Evolutionary conservation across 2,329 filamentous ascomycete genomes (phyloP).

Genomic region (Alternaria atra): DNA sequence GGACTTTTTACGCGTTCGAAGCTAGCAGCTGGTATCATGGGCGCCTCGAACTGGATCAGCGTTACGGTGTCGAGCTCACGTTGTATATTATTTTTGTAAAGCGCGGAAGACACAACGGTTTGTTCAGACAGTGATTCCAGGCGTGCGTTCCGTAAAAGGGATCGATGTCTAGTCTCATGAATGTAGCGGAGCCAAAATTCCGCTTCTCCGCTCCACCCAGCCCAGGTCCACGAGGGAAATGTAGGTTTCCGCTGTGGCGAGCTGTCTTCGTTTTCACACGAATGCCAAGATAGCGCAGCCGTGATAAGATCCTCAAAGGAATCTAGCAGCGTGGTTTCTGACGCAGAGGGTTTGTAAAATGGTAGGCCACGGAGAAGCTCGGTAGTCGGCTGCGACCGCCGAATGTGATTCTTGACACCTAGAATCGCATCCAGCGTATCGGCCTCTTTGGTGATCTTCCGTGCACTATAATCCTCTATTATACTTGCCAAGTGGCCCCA

Average conservation of each 20-base stretch:
- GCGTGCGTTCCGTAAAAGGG: not conserved
- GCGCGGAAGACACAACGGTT: not conserved
- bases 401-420: not conserved
- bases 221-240: not conserved
- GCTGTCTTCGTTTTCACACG: too few species aligned
- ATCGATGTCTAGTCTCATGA: not conserved
- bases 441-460: not conserved
- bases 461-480: not conserved
- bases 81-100: not conserved
- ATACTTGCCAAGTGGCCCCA: too few species aligned
- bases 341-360: not conserved
- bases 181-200: too few species aligned
- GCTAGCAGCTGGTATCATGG: not conserved
- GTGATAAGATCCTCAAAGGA: not conserved
- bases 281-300: not conserved
- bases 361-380: not conserved
- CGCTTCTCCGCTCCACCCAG: not conserved
- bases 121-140: not conserved
- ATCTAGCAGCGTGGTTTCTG: not conserved
- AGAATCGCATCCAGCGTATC: not conserved
- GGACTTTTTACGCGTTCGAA: too few species aligned
- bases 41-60: not conserved
- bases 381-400: not conserved
- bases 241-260: too few species aligned
- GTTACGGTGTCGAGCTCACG: not conserved